Evolutionary conservation across 225 moss, liverwort and hornwort species (phyloP).

Genomic region (Asterella californica): DNA sequence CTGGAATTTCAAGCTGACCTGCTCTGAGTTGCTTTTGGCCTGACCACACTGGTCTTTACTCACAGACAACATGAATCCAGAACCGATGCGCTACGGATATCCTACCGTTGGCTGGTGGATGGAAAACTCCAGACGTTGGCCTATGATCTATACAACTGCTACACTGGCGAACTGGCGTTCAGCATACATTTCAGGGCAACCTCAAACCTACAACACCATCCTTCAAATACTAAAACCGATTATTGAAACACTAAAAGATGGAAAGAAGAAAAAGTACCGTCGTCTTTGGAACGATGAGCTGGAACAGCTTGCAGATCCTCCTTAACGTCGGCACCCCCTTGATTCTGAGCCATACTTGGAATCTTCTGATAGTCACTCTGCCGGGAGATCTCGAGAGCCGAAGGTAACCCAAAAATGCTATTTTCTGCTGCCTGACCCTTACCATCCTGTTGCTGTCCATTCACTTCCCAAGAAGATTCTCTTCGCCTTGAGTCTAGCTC

Average conservation of each 20-base stretch:
- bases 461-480: background rate
- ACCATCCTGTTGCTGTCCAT: slow-evolving; percentile 10
- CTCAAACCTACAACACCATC: background rate
- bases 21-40: no score
- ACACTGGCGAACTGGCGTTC: background rate
- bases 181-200: background rate
- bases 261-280: slow-evolving; percentile 2
- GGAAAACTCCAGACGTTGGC: background rate
- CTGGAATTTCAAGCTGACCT: no score
- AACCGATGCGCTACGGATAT: no score
- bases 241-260: background rate
- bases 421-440: slow-evolving; percentile 5
- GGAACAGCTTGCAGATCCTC: background rate
- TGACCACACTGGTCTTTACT: no score
- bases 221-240: background rate
- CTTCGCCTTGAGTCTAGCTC: background rate
- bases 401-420: background rate
- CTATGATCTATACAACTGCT: background rate
- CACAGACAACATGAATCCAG: no score
- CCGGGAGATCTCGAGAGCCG: background rate
- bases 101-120: no score
- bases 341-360: background rate
- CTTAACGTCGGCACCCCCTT: background rate
- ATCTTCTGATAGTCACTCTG: background rate
- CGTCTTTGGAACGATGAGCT: slow-evolving; percentile 7